phyloP scores from a whole-genome alignment of 352 stramenopile species.

The Globisporangium paroecandrum region DNA sequence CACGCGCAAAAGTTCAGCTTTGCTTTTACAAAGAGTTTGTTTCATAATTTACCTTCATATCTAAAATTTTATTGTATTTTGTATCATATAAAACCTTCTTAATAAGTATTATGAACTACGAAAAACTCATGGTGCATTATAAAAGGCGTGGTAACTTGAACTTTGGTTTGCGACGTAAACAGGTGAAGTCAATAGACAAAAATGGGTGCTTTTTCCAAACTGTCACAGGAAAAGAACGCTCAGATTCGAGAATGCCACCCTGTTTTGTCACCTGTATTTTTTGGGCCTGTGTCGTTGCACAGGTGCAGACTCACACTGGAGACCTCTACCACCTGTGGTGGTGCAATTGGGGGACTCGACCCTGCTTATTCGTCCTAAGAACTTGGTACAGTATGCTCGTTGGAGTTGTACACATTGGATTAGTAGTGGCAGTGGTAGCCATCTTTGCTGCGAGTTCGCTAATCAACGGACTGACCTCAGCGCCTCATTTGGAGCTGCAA shows the following conservation, averaged over 20 bases:
- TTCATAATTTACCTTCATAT: neutral
- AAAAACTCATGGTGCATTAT: neutral
- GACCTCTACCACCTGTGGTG: neutral
- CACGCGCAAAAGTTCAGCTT: slow-evolving; percentile 21
- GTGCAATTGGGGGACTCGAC: neutral
- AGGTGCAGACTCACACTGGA: neutral
- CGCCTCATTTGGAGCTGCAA: neutral
- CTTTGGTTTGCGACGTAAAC: slow-evolving; percentile 11
- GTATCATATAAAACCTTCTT: neutral
- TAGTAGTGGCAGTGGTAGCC: neutral
- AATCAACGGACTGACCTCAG: neutral
- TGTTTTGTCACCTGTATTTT: neutral
- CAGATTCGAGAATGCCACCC: neutral
- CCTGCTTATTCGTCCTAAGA: neutral
- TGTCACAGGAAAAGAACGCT: neutral
- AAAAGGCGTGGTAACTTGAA: slow-evolving; percentile 2
- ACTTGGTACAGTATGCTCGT: neutral
- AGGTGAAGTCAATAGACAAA: neutral
- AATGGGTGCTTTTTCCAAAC: neutral
- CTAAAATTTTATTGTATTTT: neutral
- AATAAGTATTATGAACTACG: neutral
- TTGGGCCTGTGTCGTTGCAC: too few relatives aligned
- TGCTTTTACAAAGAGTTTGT: neutral
- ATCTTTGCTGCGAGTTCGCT: neutral
- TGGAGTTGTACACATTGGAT: neutral